Conservation (phyloP, 345 rosid species). For the Camelina sativa region DNA sequence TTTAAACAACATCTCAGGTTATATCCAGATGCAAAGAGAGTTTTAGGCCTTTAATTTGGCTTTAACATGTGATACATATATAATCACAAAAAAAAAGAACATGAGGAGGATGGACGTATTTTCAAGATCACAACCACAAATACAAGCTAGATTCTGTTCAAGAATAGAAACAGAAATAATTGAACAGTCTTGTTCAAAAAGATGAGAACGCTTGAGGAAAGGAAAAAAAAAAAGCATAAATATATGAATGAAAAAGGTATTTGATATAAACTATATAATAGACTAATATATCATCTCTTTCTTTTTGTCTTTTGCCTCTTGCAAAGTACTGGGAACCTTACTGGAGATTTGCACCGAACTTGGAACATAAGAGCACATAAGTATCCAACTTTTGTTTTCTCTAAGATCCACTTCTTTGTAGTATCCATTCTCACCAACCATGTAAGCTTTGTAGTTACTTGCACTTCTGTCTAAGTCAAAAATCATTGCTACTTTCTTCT, state of each 20-base stretch:
- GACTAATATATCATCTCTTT: not conserved
- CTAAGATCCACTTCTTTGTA: not conserved
- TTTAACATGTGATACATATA: not conserved
- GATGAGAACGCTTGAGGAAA: not conserved
- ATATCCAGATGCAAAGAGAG: too few species aligned
- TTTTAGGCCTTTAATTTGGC: too few species aligned
- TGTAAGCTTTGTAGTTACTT: not conserved
- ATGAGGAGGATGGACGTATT: not conserved
- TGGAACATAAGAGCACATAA: not conserved
- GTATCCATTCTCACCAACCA: not conserved
- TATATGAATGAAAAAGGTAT: not conserved
- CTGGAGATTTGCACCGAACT: not conserved
- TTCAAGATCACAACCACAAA: not conserved
- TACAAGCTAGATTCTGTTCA: not conserved
- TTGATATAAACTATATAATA: not conserved
- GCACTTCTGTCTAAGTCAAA: not conserved
- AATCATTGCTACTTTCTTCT: not conserved
- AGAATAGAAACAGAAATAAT: not conserved
- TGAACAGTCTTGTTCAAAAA: not conserved
- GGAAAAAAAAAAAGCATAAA: not conserved
- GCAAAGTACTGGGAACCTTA: not conserved
- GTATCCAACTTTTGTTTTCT: not conserved
- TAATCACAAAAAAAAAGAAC: not conserved
- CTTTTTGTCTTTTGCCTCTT: not conserved
- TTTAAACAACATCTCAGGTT: too few species aligned